Percentiles rank a stretch among this genome's conserved stretches.
Conservation (phyloP, 305 asterid genomes). For the Rubia tinctorum region DNA sequence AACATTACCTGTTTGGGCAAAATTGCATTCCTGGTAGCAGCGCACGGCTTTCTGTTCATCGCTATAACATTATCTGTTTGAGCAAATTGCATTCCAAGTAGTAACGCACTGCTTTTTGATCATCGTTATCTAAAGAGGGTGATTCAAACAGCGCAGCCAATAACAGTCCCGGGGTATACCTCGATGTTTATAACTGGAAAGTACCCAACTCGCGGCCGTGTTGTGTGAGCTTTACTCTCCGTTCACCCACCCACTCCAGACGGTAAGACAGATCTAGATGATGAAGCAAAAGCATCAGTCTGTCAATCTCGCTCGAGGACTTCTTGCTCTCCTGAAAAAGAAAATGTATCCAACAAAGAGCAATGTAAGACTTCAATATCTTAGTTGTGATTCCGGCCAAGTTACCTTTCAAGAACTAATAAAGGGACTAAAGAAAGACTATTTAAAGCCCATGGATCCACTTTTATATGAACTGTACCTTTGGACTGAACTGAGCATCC, state of each 20-base stretch:
- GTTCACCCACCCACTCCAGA: constrained; percentile 77
- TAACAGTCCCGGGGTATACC: neutral
- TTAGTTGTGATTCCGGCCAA: neutral
- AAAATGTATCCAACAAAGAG: neutral
- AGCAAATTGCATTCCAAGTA: neutral
- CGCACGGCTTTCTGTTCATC: neutral
- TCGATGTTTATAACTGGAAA: constrained; percentile 56
- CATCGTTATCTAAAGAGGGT: neutral
- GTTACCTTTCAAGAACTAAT: neutral
- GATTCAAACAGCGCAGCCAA: neutral
- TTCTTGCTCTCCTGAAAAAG: constrained; percentile 48
- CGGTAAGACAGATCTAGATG: constrained; percentile 89
- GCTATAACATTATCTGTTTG: neutral
- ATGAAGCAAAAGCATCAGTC: constrained; percentile 63
- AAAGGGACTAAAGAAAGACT: neutral
- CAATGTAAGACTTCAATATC: neutral
- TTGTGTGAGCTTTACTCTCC: constrained; percentile 69
- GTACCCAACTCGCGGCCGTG: constrained; percentile 78
- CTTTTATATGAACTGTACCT: constrained; percentile 37
- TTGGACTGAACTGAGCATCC: constrained; percentile 48
- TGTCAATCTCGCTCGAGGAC: constrained; percentile 55
- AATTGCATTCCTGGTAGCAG: too few species aligned
- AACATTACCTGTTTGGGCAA: too few species aligned
- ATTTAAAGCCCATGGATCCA: neutral
- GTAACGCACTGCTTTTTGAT: neutral